These are phyloP conservation scores for Phytophthora quininea DNA, from an alignment of 352 stramenopile genomes.

Conservation along the genomic window DNA sequence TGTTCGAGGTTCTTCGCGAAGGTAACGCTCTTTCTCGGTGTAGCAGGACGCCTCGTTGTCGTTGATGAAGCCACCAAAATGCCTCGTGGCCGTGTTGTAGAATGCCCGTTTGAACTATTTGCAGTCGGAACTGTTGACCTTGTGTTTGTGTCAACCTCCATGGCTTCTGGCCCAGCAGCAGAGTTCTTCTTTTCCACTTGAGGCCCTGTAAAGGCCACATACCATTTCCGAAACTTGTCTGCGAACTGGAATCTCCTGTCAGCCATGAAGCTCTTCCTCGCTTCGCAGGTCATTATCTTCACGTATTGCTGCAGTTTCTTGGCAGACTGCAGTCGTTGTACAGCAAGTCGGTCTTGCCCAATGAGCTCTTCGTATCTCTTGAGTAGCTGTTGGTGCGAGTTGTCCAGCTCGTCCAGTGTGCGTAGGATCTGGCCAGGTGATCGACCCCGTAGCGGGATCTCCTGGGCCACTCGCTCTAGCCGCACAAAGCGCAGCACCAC, in stretches of 20 bases:
- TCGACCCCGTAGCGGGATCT: conserved; percentile 40
- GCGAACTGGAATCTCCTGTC: conserved; percentile 61
- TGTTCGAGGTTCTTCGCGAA: conserved; percentile 20
- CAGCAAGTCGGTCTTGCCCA: conserved; percentile 38
- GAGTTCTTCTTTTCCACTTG: conserved; percentile 1
- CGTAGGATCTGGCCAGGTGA: conserved; percentile 58
- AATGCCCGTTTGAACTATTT: neutral
- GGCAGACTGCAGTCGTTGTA: conserved; percentile 53
- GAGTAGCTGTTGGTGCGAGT: conserved; percentile 33
- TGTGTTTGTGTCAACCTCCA: conserved; percentile 31
- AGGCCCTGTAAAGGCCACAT: conserved; percentile 19
- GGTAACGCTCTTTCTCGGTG: conserved; percentile 31
- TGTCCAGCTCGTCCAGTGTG: conserved; percentile 49
- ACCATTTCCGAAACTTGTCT: conserved; percentile 63
- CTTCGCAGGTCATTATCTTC: conserved; percentile 47
- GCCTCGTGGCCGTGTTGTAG: conserved; percentile 5
- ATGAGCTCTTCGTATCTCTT: conserved; percentile 51
- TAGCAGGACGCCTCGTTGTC: neutral
- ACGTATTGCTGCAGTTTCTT: conserved; percentile 74
- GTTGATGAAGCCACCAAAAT: neutral
- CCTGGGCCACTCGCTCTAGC: conserved; percentile 42
- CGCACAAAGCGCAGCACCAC: conserved; percentile 70
- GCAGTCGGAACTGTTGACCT: conserved; percentile 3
- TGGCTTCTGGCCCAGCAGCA: conserved; percentile 22
- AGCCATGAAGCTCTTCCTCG: conserved; percentile 38